A percentile compares a stretch with the other conserved stretches of the same genome.
Conservation (phyloP, 805 yeast species). For the Torulaspora microellipsoides region DNA sequence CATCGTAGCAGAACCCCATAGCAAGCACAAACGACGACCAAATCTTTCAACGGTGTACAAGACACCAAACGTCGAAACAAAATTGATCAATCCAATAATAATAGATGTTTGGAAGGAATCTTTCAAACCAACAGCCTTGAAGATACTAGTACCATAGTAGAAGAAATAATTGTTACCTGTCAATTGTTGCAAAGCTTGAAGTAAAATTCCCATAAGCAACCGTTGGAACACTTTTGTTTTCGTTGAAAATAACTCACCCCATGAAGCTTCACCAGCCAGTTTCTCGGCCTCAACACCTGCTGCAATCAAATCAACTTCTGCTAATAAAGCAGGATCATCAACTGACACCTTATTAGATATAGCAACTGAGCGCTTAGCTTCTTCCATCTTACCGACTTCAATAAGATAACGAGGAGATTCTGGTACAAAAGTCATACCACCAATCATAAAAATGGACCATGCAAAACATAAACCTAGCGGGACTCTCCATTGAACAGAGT, state of each 20-base stretch:
- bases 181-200: conserved; percentile 61
- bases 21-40: conserved; percentile 45
- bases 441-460: conserved; percentile 35
- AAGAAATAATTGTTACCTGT: conserved; percentile 61
- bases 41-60: conserved; percentile 46
- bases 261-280: conserved; percentile 54
- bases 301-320: conserved; percentile 46
- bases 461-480: conserved; percentile 51
- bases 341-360: conserved; percentile 50
- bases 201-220: conserved; percentile 45
- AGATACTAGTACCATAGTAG: conserved; percentile 49
- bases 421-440: conserved; percentile 57
- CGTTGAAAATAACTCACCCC: conserved; percentile 49
- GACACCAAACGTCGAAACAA: conserved; percentile 47
- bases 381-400: conserved; percentile 45
- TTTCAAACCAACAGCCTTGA: conserved; percentile 31
- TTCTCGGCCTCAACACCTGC: conserved; percentile 58
- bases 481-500: conserved; percentile 54
- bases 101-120: conserved; percentile 56
- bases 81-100: conserved; percentile 52
- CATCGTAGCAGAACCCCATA: conserved; percentile 46
- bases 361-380: conserved; percentile 51
- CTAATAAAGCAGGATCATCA: conserved; percentile 52
- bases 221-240: conserved; percentile 51
- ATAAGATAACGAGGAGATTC: conserved; percentile 63